Evolutionary conservation across 139 green algal species (phyloP).

Genomic region (Ettlia oleoabundans): DNA sequence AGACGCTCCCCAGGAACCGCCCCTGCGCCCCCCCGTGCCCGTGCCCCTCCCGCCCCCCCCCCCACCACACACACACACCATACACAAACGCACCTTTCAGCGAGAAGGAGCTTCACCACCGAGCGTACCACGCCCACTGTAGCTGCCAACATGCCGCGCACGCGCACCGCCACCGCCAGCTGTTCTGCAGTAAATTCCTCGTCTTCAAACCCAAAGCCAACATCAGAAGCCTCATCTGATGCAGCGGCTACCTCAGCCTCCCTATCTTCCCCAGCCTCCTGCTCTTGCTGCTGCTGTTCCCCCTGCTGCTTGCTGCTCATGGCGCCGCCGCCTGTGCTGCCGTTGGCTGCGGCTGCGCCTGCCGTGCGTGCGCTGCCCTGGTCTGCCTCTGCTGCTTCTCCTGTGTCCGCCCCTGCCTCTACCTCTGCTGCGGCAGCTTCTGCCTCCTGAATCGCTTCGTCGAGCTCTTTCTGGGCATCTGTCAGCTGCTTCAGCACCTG

Average conservation of each 20-base stretch:
- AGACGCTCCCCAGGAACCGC: too few species aligned
- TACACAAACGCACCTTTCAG: background rate
- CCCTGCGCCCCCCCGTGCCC: too few species aligned
- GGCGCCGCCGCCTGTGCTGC: too few species aligned
- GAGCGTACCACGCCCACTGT: background rate
- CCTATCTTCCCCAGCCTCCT: too few species aligned
- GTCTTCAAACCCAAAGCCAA: background rate
- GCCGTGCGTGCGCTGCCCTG: background rate
- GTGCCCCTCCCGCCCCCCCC: too few species aligned
- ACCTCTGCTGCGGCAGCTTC: slow-evolving; percentile 6
- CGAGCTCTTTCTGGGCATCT: background rate
- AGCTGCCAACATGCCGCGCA: background rate
- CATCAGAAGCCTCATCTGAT: background rate
- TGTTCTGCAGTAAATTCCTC: background rate
- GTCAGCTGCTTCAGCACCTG: slow-evolving; percentile 33
- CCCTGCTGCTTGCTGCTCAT: background rate
- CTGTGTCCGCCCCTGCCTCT: background rate
- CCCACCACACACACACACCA: too few species aligned
- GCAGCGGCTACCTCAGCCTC: too few species aligned
- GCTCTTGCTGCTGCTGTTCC: background rate
- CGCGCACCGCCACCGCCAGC: background rate
- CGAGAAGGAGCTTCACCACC: slow-evolving; percentile 12
- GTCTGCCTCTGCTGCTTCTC: background rate
- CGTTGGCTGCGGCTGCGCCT: too few species aligned
- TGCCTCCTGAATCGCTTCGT: background rate